phyloP scores from a whole-genome alignment of 176 grass and related monocot genomes.

The barley (Hordeum vulgare) region MorexV3_pseudomolecules_assembly NC_058519.1:185098009-185098508 shows the following conservation, averaged over 20 bases:
- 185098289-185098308: neutral
- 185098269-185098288: no score
- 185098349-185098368: neutral
- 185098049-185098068: neutral
- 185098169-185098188: neutral
- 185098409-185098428: neutral
- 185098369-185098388: neutral
- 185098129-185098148: no score
- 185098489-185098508: neutral
- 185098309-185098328: neutral
- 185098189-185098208: neutral
- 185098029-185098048: neutral
- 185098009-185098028: neutral
- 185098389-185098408: no score
- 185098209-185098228: neutral
- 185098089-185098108: neutral
- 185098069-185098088: conserved; percentile 6
- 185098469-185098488: neutral
- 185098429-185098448: neutral
- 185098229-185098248: neutral
- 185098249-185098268: neutral
- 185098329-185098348: neutral
- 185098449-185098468: neutral
- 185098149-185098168: neutral
- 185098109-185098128: neutral